Evolutionary conservation across 352 stramenopile species (phyloP), one percentile per base, ranked within the genome.

Genomic region (Aphanomyces euteiches): DNA sequence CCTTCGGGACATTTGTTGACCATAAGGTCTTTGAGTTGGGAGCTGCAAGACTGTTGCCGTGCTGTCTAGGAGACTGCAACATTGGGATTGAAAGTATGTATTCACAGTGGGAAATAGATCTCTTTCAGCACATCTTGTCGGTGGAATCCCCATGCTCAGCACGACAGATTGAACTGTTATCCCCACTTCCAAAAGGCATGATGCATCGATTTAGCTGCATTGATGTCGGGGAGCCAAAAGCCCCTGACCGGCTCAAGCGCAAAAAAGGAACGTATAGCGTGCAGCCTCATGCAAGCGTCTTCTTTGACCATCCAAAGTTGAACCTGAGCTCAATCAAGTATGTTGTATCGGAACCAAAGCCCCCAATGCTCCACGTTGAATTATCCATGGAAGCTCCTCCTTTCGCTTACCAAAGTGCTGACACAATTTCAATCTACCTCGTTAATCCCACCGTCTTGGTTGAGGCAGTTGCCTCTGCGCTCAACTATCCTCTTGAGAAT

Each of bases 1-100:
- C 19, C 3, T 70, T 70, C 61, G 64, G 45, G 8, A 70, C 34
- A n/a, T 34, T n/a, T 4, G 53, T 70, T 6, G 64, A 70, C 40
- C 3, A 8, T 21, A 61, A 61, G 21, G 36, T 70, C 38, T 17
- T 34, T 5, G 36, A 54, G 5, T 37, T 70, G 12, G 64, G 64
- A 5, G 47, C 17, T 19, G 19, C 36, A 10, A 19, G 64, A 5
- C 36, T 70, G 4, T 10, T 70, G 10, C 45, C 13, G 38, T 63
- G 21, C 13, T n/a, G 45, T 7, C 48, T 70, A 17, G 64, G 64
- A 3, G 64, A 70, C 40, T 21, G 7, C n/a, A 15, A 61, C 34
- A 7, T 15, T 6, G 53, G 43, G n/a, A 28, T 70, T 19, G 64
- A 61, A 3, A 3, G 12, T 5, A 40, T 17, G 13, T 70, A 61